Base-by-base conservation (phyloP, 495 filamentous ascomycete genomes). In the Lophium mytilinum region DNA sequence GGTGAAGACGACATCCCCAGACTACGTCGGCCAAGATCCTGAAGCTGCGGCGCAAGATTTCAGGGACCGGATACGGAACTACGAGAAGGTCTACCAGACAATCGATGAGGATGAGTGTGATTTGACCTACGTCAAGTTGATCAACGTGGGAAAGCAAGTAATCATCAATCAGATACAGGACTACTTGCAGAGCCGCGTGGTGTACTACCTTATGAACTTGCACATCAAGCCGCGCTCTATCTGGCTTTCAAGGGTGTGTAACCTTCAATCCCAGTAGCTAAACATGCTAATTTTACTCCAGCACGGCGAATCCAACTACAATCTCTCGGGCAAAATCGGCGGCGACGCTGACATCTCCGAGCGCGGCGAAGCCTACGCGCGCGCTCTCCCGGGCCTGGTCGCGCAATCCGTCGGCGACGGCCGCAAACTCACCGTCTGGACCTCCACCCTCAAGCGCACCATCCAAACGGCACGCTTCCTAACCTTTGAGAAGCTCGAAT, bases 181-280 rank as follows among this genome's bases (percentile, higher is more conserved):
- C 68, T 98, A 98, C 68, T 77, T 98, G 37, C 93, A 96, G 68
- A 94, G 88, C 67, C 85, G 93, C 30, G 81, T 98, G 24, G 92
- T 97, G 35, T 98, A 98, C 72, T 98, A 95, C 67, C 83, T 96
- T 41, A 96, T 96, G 84, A 98, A 97, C 67, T 76, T 98, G 21
- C 93, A 98, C 74, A 96, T 98, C 64, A 90, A 89, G 63, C 91
- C 91, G n/a, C 82, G 93, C 19, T 94, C 90, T 9, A 95, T 98
- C 64, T 98, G 93, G 93, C 77, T 98, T 34, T 96, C 93, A 56
- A 80, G 93, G 14, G 90, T 95, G 81, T 69, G 86, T 76, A 45
- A 2, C 45, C 19, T n/a, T n/a, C 7, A n/a, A n/a, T 45, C 35
- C 37, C 10, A 39, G 8, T 9, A 33, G n/a, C 21, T 17, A 4